Evolutionary conservation across 2,329 filamentous ascomycete genomes (phyloP).

Genomic region (Cercospora sojina): DNA sequence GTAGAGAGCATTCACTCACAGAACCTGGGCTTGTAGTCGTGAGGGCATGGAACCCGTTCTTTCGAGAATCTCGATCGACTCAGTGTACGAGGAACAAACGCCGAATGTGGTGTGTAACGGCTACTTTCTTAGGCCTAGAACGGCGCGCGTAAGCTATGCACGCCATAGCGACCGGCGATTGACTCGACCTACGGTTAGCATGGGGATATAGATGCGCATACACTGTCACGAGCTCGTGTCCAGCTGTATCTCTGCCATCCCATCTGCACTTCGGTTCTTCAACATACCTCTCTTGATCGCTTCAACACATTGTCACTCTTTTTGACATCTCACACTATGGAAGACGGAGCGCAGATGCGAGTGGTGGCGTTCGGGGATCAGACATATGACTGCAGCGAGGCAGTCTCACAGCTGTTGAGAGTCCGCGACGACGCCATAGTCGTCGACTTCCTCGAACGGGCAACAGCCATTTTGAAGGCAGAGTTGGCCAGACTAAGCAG

Average conservation of each 20-base stretch:
- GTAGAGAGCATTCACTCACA: background rate
- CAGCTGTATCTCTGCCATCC: background rate
- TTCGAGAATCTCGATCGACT: background rate
- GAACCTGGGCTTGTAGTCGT: background rate
- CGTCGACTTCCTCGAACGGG: slow-evolving; percentile 23
- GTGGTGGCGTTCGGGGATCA: slow-evolving; percentile 29
- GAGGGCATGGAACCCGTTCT: background rate
- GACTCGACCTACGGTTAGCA: background rate
- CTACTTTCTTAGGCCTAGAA: background rate
- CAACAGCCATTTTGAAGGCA: slow-evolving; percentile 16
- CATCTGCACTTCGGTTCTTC: background rate
- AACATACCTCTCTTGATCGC: slow-evolving; percentile 1
- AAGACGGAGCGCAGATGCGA: slow-evolving; percentile 2
- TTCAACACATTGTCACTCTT: slow-evolving; percentile 7
- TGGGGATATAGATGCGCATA: slow-evolving; percentile 1
- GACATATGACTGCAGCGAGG: slow-evolving; percentile 25
- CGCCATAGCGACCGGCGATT: background rate
- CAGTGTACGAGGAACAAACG: background rate
- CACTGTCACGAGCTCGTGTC: background rate
- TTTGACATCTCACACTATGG: slow-evolving; percentile 9
- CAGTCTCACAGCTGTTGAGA: slow-evolving; percentile 19
- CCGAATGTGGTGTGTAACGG: background rate
- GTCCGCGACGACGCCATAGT: slow-evolving; percentile 18
- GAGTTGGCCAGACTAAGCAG: slow-evolving; percentile 18
- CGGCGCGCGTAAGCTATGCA: background rate